phyloP scores from a whole-genome alignment of 225 moss, liverwort and hornwort species.

The Takakia lepidozioides region DNA sequence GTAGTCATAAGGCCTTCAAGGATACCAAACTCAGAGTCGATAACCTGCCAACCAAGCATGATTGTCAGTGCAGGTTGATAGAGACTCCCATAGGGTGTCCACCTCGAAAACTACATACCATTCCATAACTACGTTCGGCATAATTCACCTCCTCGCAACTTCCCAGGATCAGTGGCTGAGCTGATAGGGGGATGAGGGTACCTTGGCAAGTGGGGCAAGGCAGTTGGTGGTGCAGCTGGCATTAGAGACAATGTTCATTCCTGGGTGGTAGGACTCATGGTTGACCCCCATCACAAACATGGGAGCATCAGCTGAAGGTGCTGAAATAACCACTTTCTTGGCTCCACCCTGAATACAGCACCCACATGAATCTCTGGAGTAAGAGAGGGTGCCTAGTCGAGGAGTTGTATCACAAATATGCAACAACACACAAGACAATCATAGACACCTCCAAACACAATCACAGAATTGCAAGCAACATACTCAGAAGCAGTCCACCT shows the following conservation, averaged over 20 bases:
- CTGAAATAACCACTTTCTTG: slow-evolving; percentile 92
- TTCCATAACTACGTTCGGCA: too few species aligned
- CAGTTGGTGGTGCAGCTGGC: slow-evolving; percentile 98
- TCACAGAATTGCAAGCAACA: too few species aligned
- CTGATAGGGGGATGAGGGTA: too few species aligned
- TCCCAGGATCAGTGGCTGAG: too few species aligned
- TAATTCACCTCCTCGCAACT: too few species aligned
- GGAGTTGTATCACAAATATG: background rate
- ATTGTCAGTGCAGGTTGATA: too few species aligned
- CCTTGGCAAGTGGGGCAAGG: slow-evolving; percentile 90
- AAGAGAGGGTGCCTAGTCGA: too few species aligned
- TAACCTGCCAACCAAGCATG: slow-evolving; percentile 37
- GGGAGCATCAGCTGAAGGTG: slow-evolving; percentile 88
- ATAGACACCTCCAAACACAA: background rate
- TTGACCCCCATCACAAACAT: slow-evolving; percentile 98
- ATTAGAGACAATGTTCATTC: slow-evolving; percentile 78
- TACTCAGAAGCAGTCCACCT: too few species aligned
- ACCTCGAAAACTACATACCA: too few species aligned
- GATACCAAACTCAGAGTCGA: slow-evolving; percentile 77
- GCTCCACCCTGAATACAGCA: slow-evolving; percentile 62
- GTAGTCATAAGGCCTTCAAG: slow-evolving; percentile 91
- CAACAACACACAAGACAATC: background rate
- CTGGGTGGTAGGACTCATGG: slow-evolving; percentile 49
- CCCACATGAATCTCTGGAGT: too few species aligned
- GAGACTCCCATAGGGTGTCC: too few species aligned